A percentile compares a stretch with the other conserved stretches of the same genome.
These are phyloP conservation scores for Kalanchoe fedtschenkoi DNA, from an alignment of 164 flowering plant species.

Conservation along the genomic window DNA sequence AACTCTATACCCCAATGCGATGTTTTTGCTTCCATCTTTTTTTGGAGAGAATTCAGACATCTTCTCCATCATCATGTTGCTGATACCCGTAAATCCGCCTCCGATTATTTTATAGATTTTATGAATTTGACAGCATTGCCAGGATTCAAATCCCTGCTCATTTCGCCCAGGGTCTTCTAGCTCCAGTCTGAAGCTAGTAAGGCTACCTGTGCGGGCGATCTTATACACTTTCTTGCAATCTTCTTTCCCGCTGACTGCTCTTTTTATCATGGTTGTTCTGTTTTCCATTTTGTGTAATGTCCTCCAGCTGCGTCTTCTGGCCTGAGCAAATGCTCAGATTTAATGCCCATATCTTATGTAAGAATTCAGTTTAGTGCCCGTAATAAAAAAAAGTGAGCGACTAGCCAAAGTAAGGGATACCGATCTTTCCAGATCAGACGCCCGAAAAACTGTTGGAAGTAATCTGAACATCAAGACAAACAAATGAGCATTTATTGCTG, in stretches of 20 bases:
- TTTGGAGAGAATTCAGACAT: background rate
- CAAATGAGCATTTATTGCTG: too few species aligned
- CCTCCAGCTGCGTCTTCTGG: background rate
- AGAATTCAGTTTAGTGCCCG: background rate
- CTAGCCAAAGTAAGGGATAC: too few species aligned
- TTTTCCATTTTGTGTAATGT: background rate
- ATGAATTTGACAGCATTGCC: too few species aligned
- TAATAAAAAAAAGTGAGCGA: too few species aligned
- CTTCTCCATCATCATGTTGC: background rate
- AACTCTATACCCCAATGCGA: background rate
- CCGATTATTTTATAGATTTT: too few species aligned
- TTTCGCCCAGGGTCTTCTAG: too few species aligned
- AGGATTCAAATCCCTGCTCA: background rate
- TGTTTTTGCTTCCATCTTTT: background rate
- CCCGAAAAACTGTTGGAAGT: too few species aligned
- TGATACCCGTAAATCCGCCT: background rate
- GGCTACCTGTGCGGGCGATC: background rate
- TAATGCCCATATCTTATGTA: background rate
- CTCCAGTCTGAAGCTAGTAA: too few species aligned
- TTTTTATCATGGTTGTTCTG: constrained; percentile 5
- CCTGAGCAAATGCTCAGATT: background rate
- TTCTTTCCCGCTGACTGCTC: constrained; percentile 7
- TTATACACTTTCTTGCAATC: background rate
- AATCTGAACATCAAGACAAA: too few species aligned
- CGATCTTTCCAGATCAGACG: background rate